Evolutionary conservation across 129 eudicot species (phyloP).

Genomic region (Glebionis coronaria): DNA sequence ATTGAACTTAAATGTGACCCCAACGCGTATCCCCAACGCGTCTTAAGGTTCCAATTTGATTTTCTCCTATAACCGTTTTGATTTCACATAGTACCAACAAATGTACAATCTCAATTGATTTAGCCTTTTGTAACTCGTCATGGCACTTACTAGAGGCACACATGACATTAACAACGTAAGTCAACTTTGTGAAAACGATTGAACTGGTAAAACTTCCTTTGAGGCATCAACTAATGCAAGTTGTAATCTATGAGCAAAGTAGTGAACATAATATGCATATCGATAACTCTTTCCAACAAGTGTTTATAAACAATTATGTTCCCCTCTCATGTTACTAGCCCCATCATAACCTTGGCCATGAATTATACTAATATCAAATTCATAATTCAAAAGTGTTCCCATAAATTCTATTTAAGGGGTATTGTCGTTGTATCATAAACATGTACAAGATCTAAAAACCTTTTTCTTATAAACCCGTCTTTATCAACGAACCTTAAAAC

Average conservation of each 20-base stretch:
- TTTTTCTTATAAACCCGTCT: too few species aligned
- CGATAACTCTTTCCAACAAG: not conserved
- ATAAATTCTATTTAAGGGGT: not conserved
- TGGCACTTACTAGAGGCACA: not conserved
- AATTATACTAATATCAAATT: too few species aligned
- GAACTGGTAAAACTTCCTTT: not conserved
- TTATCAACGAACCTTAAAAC: too few species aligned
- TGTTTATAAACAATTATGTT: slow-evolving; percentile 5
- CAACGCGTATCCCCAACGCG: too few species aligned
- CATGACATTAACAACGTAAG: not conserved
- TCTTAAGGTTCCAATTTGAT: too few species aligned
- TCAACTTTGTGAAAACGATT: not conserved
- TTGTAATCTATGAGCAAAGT: too few species aligned
- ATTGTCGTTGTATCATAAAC: not conserved
- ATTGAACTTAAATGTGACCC: not conserved
- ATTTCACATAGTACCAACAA: not conserved
- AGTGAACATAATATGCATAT: not conserved
- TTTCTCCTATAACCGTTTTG: not conserved
- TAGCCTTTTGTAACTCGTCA: too few species aligned
- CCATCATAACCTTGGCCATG: too few species aligned
- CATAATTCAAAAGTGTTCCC: not conserved
- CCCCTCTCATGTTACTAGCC: slow-evolving; percentile 9
- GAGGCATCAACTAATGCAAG: too few species aligned
- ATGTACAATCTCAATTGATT: not conserved
- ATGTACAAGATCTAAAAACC: too few species aligned